Conservation (phyloP, 2,329 filamentous ascomycete genomes). For the Dothiorella sarmentorum region DNA sequence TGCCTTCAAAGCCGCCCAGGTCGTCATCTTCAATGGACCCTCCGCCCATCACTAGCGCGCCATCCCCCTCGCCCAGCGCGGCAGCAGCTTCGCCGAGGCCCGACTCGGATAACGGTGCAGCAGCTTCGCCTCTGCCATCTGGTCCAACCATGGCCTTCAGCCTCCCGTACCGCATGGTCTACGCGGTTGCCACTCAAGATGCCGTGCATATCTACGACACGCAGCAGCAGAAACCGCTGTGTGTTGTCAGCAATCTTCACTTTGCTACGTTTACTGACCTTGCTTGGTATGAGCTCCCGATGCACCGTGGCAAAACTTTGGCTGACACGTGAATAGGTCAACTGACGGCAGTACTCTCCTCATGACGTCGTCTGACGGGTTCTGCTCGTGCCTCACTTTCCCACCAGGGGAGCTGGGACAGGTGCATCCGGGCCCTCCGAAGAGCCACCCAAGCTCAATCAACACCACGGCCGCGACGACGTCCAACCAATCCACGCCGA, state of each 20-base stretch:
- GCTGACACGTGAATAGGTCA: conserved; percentile 54
- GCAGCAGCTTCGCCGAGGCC: conserved; percentile 53
- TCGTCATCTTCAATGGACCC: conserved; percentile 75
- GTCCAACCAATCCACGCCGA: conserved; percentile 64
- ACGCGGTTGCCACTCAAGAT: conserved; percentile 95
- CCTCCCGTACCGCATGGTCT: conserved; percentile 88
- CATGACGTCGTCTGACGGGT: conserved; percentile 97
- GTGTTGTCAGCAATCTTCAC: conserved; percentile 93
- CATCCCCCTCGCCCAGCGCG: conserved; percentile 49
- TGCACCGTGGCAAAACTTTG: not conserved
- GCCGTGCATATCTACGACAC: conserved; percentile 94
- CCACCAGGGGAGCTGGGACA: conserved; percentile 79
- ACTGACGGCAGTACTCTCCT: conserved; percentile 74
- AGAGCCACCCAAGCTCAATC: conserved; percentile 40
- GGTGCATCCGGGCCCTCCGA: conserved; percentile 66
- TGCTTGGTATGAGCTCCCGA: conserved; percentile 58
- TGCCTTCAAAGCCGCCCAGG: conserved; percentile 54
- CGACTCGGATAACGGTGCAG: conserved; percentile 51
- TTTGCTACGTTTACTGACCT: conserved; percentile 97
- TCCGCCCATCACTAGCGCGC: conserved; percentile 61
- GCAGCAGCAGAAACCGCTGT: conserved; percentile 89
- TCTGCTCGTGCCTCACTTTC: conserved; percentile 91
- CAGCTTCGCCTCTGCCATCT: conserved; percentile 51
- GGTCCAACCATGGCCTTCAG: conserved; percentile 65
- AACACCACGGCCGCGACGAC: conserved; percentile 38